Evolutionary conservation across 1,284 basidiomycete genomes (phyloP).

Genomic region (Sanguinoderma infundibulare): DNA sequence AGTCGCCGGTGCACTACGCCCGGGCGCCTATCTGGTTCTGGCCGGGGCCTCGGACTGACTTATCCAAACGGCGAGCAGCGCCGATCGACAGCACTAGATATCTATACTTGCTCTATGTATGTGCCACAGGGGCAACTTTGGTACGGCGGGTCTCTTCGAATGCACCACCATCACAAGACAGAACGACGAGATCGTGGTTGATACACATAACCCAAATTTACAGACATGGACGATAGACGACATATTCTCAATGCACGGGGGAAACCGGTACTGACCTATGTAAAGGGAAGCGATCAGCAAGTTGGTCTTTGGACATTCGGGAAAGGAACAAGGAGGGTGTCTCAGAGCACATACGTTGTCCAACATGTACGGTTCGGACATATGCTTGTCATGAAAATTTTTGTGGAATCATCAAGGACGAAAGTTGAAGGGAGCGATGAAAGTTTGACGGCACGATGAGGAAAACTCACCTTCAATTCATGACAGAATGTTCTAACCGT

Average conservation of each 20-base stretch:
- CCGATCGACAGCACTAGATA: too few species aligned
- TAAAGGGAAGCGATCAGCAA: neutral
- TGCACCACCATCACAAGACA: neutral
- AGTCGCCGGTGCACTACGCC: neutral
- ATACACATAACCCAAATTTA: neutral
- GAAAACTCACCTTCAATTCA: constrained; percentile 15
- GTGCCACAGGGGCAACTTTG: neutral
- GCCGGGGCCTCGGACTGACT: neutral
- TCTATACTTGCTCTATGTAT: too few species aligned
- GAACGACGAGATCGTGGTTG: neutral
- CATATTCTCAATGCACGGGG: neutral
- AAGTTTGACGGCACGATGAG: neutral
- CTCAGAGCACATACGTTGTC: constrained; percentile 51
- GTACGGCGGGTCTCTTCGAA: too few species aligned
- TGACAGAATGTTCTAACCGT: neutral
- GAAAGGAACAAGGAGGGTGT: constrained; percentile 22
- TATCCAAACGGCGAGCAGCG: neutral
- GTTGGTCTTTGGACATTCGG: neutral
- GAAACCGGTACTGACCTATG: neutral
- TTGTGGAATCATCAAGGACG: constrained; percentile 45
- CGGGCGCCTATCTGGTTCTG: neutral
- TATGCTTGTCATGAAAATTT: constrained; percentile 56
- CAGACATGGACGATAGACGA: neutral
- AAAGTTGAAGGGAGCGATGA: constrained; percentile 5
- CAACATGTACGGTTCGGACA: constrained; percentile 56